Evolutionary conservation across 2,329 filamentous ascomycete species (phyloP).

Genomic region (Macrophomina phaseolina): DNA sequence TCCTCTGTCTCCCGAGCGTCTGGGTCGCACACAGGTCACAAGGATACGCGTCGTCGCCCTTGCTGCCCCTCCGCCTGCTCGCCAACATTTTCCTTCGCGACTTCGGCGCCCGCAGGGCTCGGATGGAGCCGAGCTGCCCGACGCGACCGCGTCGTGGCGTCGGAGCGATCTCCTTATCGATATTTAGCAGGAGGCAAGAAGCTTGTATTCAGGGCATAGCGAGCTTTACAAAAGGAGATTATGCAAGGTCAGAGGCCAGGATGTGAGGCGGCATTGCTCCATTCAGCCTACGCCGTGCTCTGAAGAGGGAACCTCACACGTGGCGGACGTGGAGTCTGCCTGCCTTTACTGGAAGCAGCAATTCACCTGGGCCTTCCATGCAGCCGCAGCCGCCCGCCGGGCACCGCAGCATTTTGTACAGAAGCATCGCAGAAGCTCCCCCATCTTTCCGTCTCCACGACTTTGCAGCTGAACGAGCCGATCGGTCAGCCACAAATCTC

Average conservation of each 20-base stretch:
- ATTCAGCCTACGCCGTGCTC: conserved; percentile 14
- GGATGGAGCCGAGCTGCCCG: conserved; percentile 22
- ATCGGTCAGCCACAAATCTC: conserved; percentile 11
- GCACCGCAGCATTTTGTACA: not conserved
- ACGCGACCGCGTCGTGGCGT: conserved; percentile 2
- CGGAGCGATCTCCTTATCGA: conserved; percentile 24
- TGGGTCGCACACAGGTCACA: conserved; percentile 22
- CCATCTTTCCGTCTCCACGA: not conserved
- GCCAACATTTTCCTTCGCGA: not conserved
- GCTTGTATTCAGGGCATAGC: conserved; percentile 19
- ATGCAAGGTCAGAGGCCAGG: conserved; percentile 12
- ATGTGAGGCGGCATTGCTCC: conserved; percentile 8
- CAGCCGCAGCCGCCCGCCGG: conserved; percentile 2
- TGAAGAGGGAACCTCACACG: conserved; percentile 13
- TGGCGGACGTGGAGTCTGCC: conserved; percentile 12
- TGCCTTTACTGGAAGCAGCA: conserved; percentile 20
- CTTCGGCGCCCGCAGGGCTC: not conserved
- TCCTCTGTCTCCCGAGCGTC: conserved; percentile 23
- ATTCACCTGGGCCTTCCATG: conserved; percentile 10
- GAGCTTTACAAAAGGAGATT: conserved; percentile 10
- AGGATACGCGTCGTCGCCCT: conserved; percentile 19
- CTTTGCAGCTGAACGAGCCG: not conserved
- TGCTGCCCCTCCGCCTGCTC: conserved; percentile 1
- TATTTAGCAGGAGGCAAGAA: conserved; percentile 18
- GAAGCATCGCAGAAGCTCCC: conserved; percentile 1